Evolutionary conservation across 164 flowering plant genomes (phyloP), one percentile per base, ranked within the genome.

Genomic region (Cinnamomum micranthum): DNA sequence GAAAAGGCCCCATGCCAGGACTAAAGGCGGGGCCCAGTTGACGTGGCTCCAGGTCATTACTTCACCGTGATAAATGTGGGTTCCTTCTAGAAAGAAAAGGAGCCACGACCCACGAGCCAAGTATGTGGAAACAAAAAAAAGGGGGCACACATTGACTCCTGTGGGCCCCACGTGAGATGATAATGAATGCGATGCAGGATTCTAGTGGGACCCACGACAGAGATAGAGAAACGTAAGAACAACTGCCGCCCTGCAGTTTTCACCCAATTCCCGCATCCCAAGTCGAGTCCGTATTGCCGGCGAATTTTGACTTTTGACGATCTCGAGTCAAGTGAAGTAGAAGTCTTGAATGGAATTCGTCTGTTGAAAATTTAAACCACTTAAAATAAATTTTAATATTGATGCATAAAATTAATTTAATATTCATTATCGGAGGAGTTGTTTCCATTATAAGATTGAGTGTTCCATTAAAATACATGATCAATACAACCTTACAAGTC

Each of bases 281-380:
- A 31, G 35, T 31, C 35, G 35, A 31, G 33, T 31, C 33, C 33
- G 31, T 28, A 28, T 31, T 28, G 31, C 0, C 0, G 4, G 4
- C 0, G 31, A 28, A 4, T 28, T 28, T 28, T 28, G 5, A 31
- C 33, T 31, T 31, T 31, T 31, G 0, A 3, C 3, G 2, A 0
- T 27, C 28, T 3, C 0, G 1, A 27, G 3, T 27, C 28, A 27
- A 2, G 0, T 0, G 2, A 27, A 0, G 28, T 27, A 3, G 28
- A 2, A 2, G 28, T 27, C 2, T 27, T 2, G 1, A 1, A 1
- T 25, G 1, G 27, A 1, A 0, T 25, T 1, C 4, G 3, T 2
- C 0, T 28, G 1, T 31, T 31, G 1, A 28, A 28, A 28, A 2
- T 28, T 0, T 28, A 28, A 1, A 25, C 0, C 4, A 28, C 1